Evolutionary conservation across 2,329 filamentous ascomycete genomes (phyloP), one percentile per base, ranked within the genome.

Genomic region (Rugonectria rugulosa): DNA sequence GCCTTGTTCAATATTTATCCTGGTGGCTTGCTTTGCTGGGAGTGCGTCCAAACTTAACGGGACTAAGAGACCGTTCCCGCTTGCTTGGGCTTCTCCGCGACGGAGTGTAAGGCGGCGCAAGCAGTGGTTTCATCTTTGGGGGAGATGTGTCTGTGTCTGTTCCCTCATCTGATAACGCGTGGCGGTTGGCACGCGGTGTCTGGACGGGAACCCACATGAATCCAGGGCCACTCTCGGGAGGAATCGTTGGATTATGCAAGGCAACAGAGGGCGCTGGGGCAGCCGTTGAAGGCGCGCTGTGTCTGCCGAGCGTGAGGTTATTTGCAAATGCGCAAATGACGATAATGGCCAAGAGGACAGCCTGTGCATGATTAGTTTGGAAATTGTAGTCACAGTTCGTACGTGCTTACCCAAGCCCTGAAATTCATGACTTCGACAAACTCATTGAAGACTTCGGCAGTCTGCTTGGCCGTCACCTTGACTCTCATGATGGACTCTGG

Each of bases 391-490:
- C n/a, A 38, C 15, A 5, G 8, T 8, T 38, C 7, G 11, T 27
- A 15, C 26, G 11, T 20, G 72, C 80, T 62, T 73, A 85, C 83
- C 76, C 82, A 82, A 9, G 82, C 81, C 74, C 97, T 97, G 74
- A 91, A 89, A 61, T 89, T 92, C 73, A 98, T 93, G 6, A 91
- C 88, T 66, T 96, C 92, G 5, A 96, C 88, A 72, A 98, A 97
- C 67, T 89, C 89, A 71, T 98, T 97, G 73, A 98, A 88, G 34
- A 99, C 96, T 69, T 92, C 87, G 1, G 94, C 94, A 70, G 97
- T 90, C 21, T 93, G 95, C 68, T 91, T 89, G 5, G 92, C 93
- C 15, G 89, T 91, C 32, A 97, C 86, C 67, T 88, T 89, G 36
- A 94, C 89, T 31, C 88, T 82, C 63, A 91, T 92, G 52, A 97